Percentiles rank a stretch among this genome's conserved stretches.
Conservation (phyloP, 2,329 filamentous ascomycete genomes). For the Calonectria leucothoes region DNA sequence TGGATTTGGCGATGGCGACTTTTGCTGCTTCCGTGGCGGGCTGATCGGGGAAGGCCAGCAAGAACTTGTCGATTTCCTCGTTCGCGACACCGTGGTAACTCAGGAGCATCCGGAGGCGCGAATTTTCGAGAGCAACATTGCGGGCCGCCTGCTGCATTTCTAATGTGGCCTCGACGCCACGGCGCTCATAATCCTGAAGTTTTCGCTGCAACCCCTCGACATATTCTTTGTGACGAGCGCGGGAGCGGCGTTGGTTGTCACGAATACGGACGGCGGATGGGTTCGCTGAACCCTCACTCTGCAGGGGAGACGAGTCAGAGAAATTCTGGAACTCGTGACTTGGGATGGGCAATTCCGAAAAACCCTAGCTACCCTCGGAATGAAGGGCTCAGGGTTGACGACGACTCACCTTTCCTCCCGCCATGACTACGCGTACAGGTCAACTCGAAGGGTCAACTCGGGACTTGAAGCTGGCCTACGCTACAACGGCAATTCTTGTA, state of each 20-base stretch:
- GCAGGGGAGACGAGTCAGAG: slow-evolving; percentile 35
- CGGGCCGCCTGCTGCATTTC: slow-evolving; percentile 67
- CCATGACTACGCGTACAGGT: slow-evolving; percentile 36
- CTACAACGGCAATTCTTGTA: slow-evolving; percentile 35
- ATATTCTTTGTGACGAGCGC: slow-evolving; percentile 63
- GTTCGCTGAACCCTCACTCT: slow-evolving; percentile 43
- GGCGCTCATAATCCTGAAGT: slow-evolving; percentile 60
- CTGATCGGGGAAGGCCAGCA: slow-evolving; percentile 50
- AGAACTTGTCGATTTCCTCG: slow-evolving; percentile 54
- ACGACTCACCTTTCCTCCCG: slow-evolving; percentile 45
- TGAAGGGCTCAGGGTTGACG: slow-evolving; percentile 17
- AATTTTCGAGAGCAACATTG: slow-evolving; percentile 61
- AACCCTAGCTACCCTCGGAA: slow-evolving; percentile 17
- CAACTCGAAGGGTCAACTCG: slow-evolving; percentile 37
- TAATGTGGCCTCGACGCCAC: slow-evolving; percentile 59
- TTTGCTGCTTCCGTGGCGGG: slow-evolving; percentile 44
- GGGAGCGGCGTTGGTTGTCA: slow-evolving; percentile 65
- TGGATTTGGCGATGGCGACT: slow-evolving; percentile 35
- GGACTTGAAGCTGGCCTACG: slow-evolving; percentile 33
- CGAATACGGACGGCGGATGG: slow-evolving; percentile 55
- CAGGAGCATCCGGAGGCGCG: slow-evolving; percentile 56
- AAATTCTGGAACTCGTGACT: slow-evolving; percentile 16
- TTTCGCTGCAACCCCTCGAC: slow-evolving; percentile 59
- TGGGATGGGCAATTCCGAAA: slow-evolving; percentile 18
- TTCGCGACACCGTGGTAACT: slow-evolving; percentile 51